Evolutionary conservation across 805 yeast genomes (phyloP).

Genomic region (Torulaspora franciscae): DNA sequence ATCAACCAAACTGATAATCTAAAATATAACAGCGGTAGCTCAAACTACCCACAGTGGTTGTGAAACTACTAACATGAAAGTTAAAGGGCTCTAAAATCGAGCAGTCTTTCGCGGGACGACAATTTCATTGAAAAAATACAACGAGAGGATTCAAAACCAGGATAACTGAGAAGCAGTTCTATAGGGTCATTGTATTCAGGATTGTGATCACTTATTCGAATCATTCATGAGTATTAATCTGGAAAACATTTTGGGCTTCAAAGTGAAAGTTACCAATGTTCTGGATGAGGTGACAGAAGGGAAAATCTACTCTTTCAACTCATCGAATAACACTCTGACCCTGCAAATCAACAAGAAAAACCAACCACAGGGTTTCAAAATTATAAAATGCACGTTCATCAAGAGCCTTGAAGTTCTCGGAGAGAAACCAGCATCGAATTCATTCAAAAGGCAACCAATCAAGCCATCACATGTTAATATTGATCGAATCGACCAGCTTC

Average conservation of each 20-base stretch:
- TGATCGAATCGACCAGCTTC: constrained; percentile 26
- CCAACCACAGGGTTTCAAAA: constrained; percentile 38
- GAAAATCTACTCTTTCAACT: constrained; percentile 55
- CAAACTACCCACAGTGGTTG: neutral
- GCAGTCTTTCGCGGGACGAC: constrained; percentile 1
- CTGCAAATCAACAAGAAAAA: constrained; percentile 27
- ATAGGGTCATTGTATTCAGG: neutral
- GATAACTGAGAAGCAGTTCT: neutral
- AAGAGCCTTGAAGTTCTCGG: constrained; percentile 47
- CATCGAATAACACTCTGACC: constrained; percentile 38
- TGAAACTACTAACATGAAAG: neutral
- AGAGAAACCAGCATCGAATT: constrained; percentile 32
- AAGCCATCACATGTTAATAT: constrained; percentile 35
- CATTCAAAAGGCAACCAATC: constrained; percentile 34
- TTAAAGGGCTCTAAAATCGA: neutral
- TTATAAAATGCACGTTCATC: constrained; percentile 55
- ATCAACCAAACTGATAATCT: neutral
- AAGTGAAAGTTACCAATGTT: constrained; percentile 57
- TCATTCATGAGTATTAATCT: constrained; percentile 28
- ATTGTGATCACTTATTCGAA: neutral
- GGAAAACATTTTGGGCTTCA: constrained; percentile 33
- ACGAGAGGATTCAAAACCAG: neutral
- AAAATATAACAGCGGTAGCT: neutral
- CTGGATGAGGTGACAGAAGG: constrained; percentile 59
- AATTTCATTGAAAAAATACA: constrained; percentile 1